These are phyloP conservation scores for Pseudogymnoascus sp. DNA, from an alignment of 2,329 filamentous ascomycete genomes.

Conservation along the genomic window DNA sequence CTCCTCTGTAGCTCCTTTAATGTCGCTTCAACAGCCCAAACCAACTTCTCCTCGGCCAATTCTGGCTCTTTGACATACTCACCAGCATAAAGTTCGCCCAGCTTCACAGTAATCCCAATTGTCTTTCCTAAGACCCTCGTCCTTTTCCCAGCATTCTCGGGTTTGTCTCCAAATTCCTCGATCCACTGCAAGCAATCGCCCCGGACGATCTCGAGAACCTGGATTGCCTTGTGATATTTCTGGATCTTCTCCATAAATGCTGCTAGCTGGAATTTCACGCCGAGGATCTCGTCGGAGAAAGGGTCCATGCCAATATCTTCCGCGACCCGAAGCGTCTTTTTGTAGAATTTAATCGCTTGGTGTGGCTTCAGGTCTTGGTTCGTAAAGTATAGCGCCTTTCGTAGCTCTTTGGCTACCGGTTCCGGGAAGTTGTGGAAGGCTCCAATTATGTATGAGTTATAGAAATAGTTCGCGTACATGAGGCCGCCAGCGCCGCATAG, in stretches of 20 bases:
- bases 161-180: conserved; percentile 48
- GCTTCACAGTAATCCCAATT: conserved; percentile 72
- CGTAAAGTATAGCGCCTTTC: conserved; percentile 80
- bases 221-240: conserved; percentile 62
- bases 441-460: conserved; percentile 30
- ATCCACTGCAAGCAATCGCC: conserved; percentile 62
- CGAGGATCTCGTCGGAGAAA: conserved; percentile 84
- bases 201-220: conserved; percentile 72
- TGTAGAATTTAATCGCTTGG: conserved; percentile 77
- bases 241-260: conserved; percentile 72
- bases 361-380: conserved; percentile 69
- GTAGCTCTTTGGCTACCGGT: conserved; percentile 68
- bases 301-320: conserved; percentile 73
- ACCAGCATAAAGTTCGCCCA: conserved; percentile 75
- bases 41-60: conserved; percentile 66
- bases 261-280: conserved; percentile 77
- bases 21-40: conserved; percentile 76
- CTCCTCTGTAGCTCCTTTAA: conserved; percentile 61
- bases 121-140: conserved; percentile 66
- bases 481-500: conserved; percentile 22
- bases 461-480: conserved; percentile 28
- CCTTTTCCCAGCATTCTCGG: conserved; percentile 39
- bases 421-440: conserved; percentile 57
- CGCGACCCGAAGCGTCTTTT: conserved; percentile 68
- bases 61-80: conserved; percentile 69